phyloP scores from a whole-genome alignment of 2,329 filamentous ascomycete species.

The Nannizzia gypsea region DNA sequence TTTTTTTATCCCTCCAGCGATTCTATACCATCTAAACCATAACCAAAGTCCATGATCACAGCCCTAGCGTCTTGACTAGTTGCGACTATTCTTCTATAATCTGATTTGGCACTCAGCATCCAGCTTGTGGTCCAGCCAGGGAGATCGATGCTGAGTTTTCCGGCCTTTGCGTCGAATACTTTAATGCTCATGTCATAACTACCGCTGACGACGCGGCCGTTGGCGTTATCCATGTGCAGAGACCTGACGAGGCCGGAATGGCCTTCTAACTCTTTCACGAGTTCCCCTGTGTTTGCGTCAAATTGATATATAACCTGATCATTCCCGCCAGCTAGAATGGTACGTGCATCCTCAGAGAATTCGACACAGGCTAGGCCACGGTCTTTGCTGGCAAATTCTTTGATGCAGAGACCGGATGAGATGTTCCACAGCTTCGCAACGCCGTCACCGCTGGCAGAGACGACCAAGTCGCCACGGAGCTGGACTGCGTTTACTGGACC shows the following conservation, averaged over 20 bases:
- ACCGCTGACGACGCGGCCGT: constrained; percentile 75
- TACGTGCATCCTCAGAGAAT: constrained; percentile 88
- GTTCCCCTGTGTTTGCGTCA: constrained; percentile 80
- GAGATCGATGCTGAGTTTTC: constrained; percentile 67
- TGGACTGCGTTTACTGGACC: constrained; percentile 96
- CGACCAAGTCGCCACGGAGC: constrained; percentile 81
- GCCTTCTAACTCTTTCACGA: constrained; percentile 66
- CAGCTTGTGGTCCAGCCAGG: constrained; percentile 94
- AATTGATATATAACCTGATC: constrained; percentile 94
- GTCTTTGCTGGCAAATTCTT: constrained; percentile 80
- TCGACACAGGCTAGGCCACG: constrained; percentile 92
- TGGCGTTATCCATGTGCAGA: constrained; percentile 78
- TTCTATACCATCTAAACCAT: constrained; percentile 38
- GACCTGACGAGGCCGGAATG: constrained; percentile 80
- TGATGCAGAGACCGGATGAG: constrained; percentile 72
- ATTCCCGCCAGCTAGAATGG: constrained; percentile 86
- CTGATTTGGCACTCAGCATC: constrained; percentile 91
- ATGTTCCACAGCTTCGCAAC: constrained; percentile 93
- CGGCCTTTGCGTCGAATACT: constrained; percentile 78
- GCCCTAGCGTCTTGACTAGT: constrained; percentile 91
- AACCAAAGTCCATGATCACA: constrained; percentile 84
- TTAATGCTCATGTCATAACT: constrained; percentile 95
- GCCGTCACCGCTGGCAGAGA: constrained; percentile 89
- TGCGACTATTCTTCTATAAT: constrained; percentile 87
- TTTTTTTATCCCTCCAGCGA: constrained; percentile 34